Evolutionary conservation across 2,329 filamentous ascomycete species (phyloP), one percentile per base, ranked within the genome.

Genomic region (Periconia digitata): DNA sequence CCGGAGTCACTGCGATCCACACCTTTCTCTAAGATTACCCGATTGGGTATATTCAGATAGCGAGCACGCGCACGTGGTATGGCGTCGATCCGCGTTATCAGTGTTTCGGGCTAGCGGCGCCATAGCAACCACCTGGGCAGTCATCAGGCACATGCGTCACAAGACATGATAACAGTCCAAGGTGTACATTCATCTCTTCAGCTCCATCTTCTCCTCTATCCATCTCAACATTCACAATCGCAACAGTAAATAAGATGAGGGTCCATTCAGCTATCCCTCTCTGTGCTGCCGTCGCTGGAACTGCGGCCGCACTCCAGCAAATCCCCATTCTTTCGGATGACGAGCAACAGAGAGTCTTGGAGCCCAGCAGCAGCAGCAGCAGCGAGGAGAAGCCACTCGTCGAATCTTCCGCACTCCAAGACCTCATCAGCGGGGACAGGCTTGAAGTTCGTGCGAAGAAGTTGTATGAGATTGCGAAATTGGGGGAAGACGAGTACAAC

Each of bases 381-480:
- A 46, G 55, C 34, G 64, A 60, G 8, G 55, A 55, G 22, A 67
- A 68, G 43, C 66, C 66, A 24, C 45, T 67, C 21, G 60, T 70
- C 56, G 63, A 69, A 46, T 67, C 67, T 3, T 59, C 64, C 10
- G 66, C 61, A 40, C 59, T 72, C 20, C 67, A 71, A 37, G 60
- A 66, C 40, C 56, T 67, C 41, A 67, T 73, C 53, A 70, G 64
- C 15, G 60, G 60, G 15, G 63, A 72, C 13, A 57, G 62, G 18
- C 49, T 73, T 23, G 55, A 69, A 46, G 47, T 47, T 12, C 60
- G 67, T 23, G 63, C 69, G 8, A 64, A 70, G 55, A 64, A 69
- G 52, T 49, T 75, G 42, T 73, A 70, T 42, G 63, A 70, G 45
- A 70, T 74, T 36, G 74, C 73, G 3, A 75, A 75, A 51, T 64